A percentile compares a stretch with the other conserved stretches of the same genome.
Conservation (phyloP, 177 flowering plant genomes). For the Vitis hybrid region DNA sequence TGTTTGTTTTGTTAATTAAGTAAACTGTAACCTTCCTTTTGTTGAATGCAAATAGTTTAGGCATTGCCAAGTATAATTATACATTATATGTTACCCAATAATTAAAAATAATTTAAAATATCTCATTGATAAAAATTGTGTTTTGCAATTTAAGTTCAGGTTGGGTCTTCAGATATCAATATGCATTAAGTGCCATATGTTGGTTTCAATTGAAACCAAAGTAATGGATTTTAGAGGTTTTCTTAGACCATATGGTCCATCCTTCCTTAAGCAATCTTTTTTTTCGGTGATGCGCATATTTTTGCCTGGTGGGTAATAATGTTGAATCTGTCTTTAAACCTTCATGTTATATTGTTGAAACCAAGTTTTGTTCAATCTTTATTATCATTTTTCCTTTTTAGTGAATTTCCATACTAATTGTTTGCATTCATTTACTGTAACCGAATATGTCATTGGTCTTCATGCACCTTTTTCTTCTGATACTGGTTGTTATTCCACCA, state of each 20-base stretch:
- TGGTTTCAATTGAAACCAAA: too few relatives aligned
- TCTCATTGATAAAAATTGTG: neutral
- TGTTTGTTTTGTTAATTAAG: too few relatives aligned
- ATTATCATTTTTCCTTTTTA: neutral
- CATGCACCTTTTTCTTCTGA: neutral
- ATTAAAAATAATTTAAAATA: too few relatives aligned
- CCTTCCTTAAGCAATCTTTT: too few relatives aligned
- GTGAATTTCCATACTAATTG: neutral
- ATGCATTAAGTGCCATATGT: neutral
- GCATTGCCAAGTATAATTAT: neutral
- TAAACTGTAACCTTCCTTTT: neutral
- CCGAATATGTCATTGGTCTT: neutral
- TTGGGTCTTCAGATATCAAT: neutral
- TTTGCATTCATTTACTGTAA: neutral
- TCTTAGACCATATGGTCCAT: too few relatives aligned
- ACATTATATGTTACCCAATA: neutral
- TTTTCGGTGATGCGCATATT: too few relatives aligned
- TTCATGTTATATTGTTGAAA: neutral
- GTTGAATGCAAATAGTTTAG: neutral
- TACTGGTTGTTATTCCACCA: conserved; percentile 7
- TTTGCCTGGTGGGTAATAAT: too few relatives aligned
- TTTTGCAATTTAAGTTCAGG: neutral
- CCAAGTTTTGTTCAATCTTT: neutral
- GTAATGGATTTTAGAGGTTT: too few relatives aligned
- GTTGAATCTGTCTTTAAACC: too few relatives aligned